A percentile compares a stretch with the other conserved stretches of the same genome.
Evolutionary conservation across 805 yeast species (phyloP).

Genomic region (Lachancea fermentati): DNA sequence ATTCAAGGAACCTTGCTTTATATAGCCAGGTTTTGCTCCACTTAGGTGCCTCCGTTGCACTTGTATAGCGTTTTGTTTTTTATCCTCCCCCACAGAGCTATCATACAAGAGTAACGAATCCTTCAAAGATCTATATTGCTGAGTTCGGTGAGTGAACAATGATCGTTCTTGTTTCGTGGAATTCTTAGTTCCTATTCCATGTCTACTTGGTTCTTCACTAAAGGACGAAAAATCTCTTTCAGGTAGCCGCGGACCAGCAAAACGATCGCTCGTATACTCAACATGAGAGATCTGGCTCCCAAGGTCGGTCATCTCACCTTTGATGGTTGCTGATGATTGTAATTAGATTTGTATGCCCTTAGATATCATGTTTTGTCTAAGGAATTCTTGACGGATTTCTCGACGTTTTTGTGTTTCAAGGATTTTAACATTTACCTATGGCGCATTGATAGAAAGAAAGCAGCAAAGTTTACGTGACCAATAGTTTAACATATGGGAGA

Average conservation of each 20-base stretch:
- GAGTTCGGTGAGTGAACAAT: constrained; percentile 1
- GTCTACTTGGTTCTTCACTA: not conserved
- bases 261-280: not conserved
- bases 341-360: no score
- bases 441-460: no score
- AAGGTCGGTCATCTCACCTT: not conserved
- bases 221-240: not conserved
- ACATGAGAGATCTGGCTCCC: not conserved
- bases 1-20: not conserved
- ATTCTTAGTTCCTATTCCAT: constrained; percentile 1
- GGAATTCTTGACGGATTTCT: no score
- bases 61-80: not conserved
- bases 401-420: no score
- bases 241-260: not conserved
- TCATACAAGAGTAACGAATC: constrained; percentile 7
- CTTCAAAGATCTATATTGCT: constrained; percentile 1
- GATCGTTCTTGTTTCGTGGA: constrained; percentile 6
- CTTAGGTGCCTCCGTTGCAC: constrained; percentile 6
- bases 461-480: no score
- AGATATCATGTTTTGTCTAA: no score
- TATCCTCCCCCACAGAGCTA: not conserved
- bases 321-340: not conserved
- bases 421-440: no score
- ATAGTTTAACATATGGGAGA: no score
- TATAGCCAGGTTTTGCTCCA: constrained; percentile 5